Base-by-base conservation (phyloP, 2,329 filamentous ascomycete genomes). In the Phoma sp. region DNA sequence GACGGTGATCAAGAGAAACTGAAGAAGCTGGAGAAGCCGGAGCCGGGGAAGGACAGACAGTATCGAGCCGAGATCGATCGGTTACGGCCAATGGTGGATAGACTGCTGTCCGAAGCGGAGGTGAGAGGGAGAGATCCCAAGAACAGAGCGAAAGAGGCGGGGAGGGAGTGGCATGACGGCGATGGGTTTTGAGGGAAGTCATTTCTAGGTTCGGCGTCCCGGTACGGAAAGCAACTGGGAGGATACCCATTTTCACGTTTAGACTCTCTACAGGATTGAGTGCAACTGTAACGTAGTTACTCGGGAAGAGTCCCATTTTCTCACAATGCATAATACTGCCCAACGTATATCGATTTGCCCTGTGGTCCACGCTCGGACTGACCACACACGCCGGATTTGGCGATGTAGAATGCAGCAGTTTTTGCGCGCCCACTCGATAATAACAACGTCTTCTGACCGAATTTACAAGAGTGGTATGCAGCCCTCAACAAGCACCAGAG, bases 111-210 rank as follows among this genome's bases (percentile, higher is more conserved):
- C 7, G 75, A 77, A 53, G 85, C 85, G 1, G 68, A 81, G 8
- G 67, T 79, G 47, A 76, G 80, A 49, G 85, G 85, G 0, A 76
- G 77, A 35, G 77, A 85, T 64, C 81, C 84, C 0, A 73, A 64
- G 58, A 75, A 80, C 48, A 73, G 85, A 52, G 85, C 84, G 1
- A 52, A 73, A 58, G 83, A 85, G 63, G 77, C 77, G 8, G 83
- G 84, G 32, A 77, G 83, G 47, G 71, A 74, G 39, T 86, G 82
- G 83, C 79, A 79, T 33, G 81, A 83, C 38, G 83, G 81, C 1
- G 82, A 85, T 68, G 82, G 81, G 2, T 85, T 80, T 64, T 85
- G 70, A 77, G 12, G 44, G 7, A 15, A 41, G 4, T 38, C 24
- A 19, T 21, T 8, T 17, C 17, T 13, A n/a, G 19, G 12, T 15